A percentile compares a stretch with the other conserved stretches of the same genome.
Conservation (phyloP, 805 yeast genomes). For the Metschnikowia shivogae region DNA sequence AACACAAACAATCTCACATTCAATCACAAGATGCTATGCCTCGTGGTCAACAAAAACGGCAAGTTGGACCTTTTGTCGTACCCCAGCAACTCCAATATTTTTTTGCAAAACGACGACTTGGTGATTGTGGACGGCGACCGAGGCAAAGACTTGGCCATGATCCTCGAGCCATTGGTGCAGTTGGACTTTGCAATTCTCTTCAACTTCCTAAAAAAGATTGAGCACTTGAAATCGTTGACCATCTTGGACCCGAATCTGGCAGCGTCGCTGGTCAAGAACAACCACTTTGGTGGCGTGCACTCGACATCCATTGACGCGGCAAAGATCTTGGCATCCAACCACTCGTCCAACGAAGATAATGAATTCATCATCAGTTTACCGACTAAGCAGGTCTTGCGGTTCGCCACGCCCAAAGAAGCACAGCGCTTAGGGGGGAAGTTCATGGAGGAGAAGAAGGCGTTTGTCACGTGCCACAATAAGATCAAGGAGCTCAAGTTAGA, state of each 20-base stretch:
- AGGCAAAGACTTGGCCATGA: slow-evolving; percentile 74
- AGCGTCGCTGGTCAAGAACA: slow-evolving; percentile 19
- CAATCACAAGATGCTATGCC: slow-evolving; percentile 38
- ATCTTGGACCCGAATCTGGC: slow-evolving; percentile 25
- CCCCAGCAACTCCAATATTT: slow-evolving; percentile 60
- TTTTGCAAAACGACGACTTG: slow-evolving; percentile 56
- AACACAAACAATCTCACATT: slow-evolving; percentile 40
- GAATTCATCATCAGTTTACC: slow-evolving; percentile 64
- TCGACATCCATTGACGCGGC: slow-evolving; percentile 36
- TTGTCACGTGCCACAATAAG: slow-evolving; percentile 54
- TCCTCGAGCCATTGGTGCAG: slow-evolving; percentile 59
- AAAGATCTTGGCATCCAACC: slow-evolving; percentile 32
- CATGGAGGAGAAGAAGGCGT: slow-evolving; percentile 69
- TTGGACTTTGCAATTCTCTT: slow-evolving; percentile 65
- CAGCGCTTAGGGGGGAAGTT: slow-evolving; percentile 58
- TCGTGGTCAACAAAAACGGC: slow-evolving; percentile 59
- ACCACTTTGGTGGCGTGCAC: slow-evolving; percentile 34
- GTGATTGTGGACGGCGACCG: slow-evolving; percentile 81
- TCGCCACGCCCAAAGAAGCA: slow-evolving; percentile 71
- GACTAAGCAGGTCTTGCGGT: slow-evolving; percentile 70
- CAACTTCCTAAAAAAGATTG: slow-evolving; percentile 69
- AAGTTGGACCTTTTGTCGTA: slow-evolving; percentile 67
- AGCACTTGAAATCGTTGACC: slow-evolving; percentile 55
- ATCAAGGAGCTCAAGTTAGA: slow-evolving; percentile 47
- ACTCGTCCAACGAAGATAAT: slow-evolving; percentile 45